These are phyloP conservation scores for Nemophila menziesii DNA, from an alignment of 257 asterid genomes.

Conservation along the genomic window DNA sequence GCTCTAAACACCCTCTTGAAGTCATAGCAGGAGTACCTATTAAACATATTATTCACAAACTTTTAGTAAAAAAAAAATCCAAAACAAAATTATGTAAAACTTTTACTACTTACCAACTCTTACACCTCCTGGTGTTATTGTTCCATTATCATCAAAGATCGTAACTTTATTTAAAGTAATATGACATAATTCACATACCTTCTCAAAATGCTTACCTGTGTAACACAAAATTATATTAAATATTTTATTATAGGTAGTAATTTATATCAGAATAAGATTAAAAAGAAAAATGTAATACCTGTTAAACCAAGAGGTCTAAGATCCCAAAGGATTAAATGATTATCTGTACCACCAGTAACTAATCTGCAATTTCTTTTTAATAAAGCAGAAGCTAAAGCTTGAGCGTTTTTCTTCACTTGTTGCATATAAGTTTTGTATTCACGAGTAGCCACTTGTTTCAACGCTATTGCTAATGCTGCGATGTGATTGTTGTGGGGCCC, in stretches of 20 bases:
- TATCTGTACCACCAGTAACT: slow-evolving; percentile 85
- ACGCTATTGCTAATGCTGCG: slow-evolving; percentile 78
- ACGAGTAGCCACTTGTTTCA: slow-evolving; percentile 76
- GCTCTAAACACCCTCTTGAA: slow-evolving; percentile 80
- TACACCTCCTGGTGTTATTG: slow-evolving; percentile 71
- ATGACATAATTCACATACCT: slow-evolving; percentile 73
- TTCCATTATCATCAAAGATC: slow-evolving; percentile 63
- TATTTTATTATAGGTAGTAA: too few species aligned
- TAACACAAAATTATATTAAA: slow-evolving; percentile 2
- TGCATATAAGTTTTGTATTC: slow-evolving; percentile 69
- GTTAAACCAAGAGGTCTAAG: slow-evolving; percentile 64
- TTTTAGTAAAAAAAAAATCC: background rate
- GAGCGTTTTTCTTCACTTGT: slow-evolving; percentile 78
- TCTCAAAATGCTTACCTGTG: slow-evolving; percentile 66
- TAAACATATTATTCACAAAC: background rate
- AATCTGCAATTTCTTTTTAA: slow-evolving; percentile 54
- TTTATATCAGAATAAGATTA: too few species aligned
- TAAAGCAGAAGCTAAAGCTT: slow-evolving; percentile 61
- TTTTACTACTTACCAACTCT: slow-evolving; percentile 51
- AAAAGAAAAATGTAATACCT: slow-evolving; percentile 28
- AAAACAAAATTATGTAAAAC: background rate
- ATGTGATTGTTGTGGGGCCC: slow-evolving; percentile 92
- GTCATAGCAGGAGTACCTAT: slow-evolving; percentile 92
- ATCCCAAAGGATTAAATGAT: slow-evolving; percentile 81
- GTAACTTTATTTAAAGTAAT: slow-evolving; percentile 71